A percentile compares a stretch with the other conserved stretches of the same genome.
phyloP scores from a whole-genome alignment of 2,329 filamentous ascomycete genomes.

The Calonectria ilicicola region DNA sequence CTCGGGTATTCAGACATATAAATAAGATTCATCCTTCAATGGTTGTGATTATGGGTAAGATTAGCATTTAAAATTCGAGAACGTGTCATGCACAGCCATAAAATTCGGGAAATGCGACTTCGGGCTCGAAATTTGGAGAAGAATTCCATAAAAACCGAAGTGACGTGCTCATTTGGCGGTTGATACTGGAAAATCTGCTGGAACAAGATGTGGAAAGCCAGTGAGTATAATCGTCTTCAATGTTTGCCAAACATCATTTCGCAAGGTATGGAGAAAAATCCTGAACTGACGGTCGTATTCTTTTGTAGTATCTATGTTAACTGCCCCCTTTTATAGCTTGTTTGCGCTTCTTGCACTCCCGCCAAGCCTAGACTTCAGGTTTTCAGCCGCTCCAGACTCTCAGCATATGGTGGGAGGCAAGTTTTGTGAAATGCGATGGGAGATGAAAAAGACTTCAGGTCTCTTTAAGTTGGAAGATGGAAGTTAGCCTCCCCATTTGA shows the following conservation, averaged over 20 bases:
- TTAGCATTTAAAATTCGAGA: not conserved
- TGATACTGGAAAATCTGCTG: not conserved
- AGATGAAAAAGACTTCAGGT: not conserved
- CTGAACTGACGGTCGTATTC: no score
- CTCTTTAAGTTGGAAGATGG: not conserved
- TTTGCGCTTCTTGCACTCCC: not conserved
- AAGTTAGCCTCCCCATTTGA: not conserved
- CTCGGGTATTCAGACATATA: not conserved
- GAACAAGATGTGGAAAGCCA: no score
- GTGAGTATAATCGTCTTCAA: no score
- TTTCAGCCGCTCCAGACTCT: not conserved
- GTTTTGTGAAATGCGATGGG: not conserved
- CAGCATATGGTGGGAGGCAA: not conserved
- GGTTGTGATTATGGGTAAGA: not conserved
- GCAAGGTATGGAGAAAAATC: no score
- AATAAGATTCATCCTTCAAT: not conserved
- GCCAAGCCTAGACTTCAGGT: not conserved
- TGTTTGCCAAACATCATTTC: no score
- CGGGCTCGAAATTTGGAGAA: no score
- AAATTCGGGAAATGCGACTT: not conserved
- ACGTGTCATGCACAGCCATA: not conserved
- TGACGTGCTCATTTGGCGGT: not conserved
- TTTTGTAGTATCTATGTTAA: no score
- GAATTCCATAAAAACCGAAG: not conserved
- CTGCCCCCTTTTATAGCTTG: no score